Evolutionary conservation across 2,329 filamentous ascomycete genomes (phyloP).

Genomic region (Neophaeococcomyces aloes): DNA sequence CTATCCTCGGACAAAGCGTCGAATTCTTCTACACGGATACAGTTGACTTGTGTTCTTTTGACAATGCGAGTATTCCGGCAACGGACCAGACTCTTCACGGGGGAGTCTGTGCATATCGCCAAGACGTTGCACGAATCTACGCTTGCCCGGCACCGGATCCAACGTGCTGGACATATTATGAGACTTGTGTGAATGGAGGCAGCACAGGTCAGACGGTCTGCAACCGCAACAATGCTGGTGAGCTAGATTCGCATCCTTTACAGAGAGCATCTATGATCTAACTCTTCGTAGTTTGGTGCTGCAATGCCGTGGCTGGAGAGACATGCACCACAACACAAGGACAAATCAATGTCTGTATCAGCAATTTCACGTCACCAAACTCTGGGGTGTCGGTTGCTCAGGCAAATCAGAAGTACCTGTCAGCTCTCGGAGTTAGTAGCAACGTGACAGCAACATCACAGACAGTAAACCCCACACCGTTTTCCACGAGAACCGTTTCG

Average conservation of each 20-base stretch:
- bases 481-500: not conserved
- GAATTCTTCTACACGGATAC: slow-evolving; percentile 7
- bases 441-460: slow-evolving; percentile 2
- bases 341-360: slow-evolving; percentile 6
- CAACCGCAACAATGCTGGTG: not conserved
- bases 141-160: slow-evolving; percentile 2
- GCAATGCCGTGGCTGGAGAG: slow-evolving; percentile 4
- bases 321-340: slow-evolving; percentile 1
- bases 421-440: slow-evolving; percentile 2
- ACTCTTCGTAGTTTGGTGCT: not conserved
- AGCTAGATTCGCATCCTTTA: too few relatives aligned
- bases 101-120: not conserved
- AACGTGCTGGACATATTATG: slow-evolving; percentile 1
- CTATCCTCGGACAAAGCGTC: not conserved
- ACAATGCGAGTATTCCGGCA: not conserved
- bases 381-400: slow-evolving; percentile 1
- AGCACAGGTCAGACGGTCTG: slow-evolving; percentile 1
- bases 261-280: too few relatives aligned
- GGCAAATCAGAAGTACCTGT: slow-evolving; percentile 1
- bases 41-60: not conserved
- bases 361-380: slow-evolving; percentile 3
- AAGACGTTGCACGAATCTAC: slow-evolving; percentile 3
- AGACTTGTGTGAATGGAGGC: not conserved
- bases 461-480: not conserved
- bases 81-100: not conserved